Conservation (phyloP, 164 flowering plant species). For the Vitis riparia region DNA sequence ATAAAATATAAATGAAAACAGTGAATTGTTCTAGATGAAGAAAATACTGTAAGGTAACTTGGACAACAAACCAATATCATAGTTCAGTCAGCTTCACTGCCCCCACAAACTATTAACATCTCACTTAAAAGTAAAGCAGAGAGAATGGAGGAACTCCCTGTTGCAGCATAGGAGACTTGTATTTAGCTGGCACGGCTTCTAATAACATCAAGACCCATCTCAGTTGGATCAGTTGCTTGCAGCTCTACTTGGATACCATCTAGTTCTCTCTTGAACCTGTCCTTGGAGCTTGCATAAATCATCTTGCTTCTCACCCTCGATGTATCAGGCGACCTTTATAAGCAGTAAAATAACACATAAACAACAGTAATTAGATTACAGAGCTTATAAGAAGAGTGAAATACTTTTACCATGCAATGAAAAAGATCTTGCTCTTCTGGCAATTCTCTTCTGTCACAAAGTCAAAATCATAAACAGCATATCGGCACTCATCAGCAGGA, state of each 20-base stretch:
- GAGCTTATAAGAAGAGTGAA: neutral
- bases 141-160: neutral
- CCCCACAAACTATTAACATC: slow-evolving; percentile 17
- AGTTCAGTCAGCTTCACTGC: slow-evolving; percentile 12
- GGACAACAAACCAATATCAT: slow-evolving; percentile 15
- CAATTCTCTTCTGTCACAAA: slow-evolving; percentile 33
- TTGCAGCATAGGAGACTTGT: neutral
- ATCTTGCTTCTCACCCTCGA: slow-evolving; percentile 47
- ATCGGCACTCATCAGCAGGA: slow-evolving; percentile 45
- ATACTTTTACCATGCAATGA: slow-evolving; percentile 24
- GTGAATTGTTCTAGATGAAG: slow-evolving; percentile 4
- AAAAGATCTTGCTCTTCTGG: slow-evolving; percentile 37
- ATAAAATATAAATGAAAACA: slow-evolving; percentile 4
- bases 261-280: slow-evolving; percentile 48
- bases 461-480: slow-evolving; percentile 44
- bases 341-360: neutral
- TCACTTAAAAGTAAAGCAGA: slow-evolving; percentile 10
- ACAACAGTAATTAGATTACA: neutral
- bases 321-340: slow-evolving; percentile 33
- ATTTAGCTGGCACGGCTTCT: slow-evolving; percentile 34
- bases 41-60: slow-evolving; percentile 1
- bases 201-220: slow-evolving; percentile 47
- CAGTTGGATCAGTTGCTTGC: slow-evolving; percentile 55
- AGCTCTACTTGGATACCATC: slow-evolving; percentile 50
- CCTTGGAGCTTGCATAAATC: slow-evolving; percentile 54